These are phyloP conservation scores for Tillandsia leiboldiana DNA, from an alignment of 176 grass and related monocot genomes.

Conservation along the genomic window DNA sequence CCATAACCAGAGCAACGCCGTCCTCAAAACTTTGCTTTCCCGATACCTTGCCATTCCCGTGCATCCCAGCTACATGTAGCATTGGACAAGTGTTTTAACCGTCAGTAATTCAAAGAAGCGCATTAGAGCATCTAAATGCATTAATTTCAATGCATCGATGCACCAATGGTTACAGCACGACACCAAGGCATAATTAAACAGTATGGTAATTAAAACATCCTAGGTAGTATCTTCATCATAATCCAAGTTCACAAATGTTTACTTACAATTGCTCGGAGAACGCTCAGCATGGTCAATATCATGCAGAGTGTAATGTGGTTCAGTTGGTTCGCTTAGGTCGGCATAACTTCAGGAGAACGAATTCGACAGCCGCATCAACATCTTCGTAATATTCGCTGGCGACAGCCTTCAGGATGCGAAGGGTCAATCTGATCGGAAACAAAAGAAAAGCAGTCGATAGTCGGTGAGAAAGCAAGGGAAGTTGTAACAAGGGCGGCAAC, in stretches of 20 bases:
- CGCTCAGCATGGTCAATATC: slow-evolving; percentile 22
- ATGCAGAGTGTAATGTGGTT: slow-evolving; percentile 25
- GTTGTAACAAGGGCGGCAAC: neutral
- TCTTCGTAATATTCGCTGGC: slow-evolving; percentile 54
- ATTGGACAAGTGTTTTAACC: neutral
- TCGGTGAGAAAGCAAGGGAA: neutral
- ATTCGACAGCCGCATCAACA: slow-evolving; percentile 55
- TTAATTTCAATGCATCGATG: neutral
- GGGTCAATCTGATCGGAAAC: slow-evolving; percentile 43
- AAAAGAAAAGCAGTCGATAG: slow-evolving; percentile 5
- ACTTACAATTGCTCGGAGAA: slow-evolving; percentile 31
- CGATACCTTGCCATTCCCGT: neutral
- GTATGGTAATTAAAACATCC: neutral
- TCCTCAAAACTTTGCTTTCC: neutral
- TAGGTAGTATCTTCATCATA: neutral
- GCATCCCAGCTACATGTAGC: slow-evolving; percentile 1
- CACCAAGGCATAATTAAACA: neutral
- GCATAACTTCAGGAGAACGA: slow-evolving; percentile 51
- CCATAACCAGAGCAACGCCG: neutral
- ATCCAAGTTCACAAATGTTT: neutral
- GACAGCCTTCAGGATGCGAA: slow-evolving; percentile 57
- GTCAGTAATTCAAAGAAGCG: neutral
- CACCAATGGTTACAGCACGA: neutral
- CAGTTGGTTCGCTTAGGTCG: slow-evolving; percentile 26
- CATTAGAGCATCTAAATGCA: neutral